These are phyloP conservation scores for Pseudogymnoascus sp. DNA, from an alignment of 2,329 filamentous ascomycete species.

Conservation along the genomic window DNA sequence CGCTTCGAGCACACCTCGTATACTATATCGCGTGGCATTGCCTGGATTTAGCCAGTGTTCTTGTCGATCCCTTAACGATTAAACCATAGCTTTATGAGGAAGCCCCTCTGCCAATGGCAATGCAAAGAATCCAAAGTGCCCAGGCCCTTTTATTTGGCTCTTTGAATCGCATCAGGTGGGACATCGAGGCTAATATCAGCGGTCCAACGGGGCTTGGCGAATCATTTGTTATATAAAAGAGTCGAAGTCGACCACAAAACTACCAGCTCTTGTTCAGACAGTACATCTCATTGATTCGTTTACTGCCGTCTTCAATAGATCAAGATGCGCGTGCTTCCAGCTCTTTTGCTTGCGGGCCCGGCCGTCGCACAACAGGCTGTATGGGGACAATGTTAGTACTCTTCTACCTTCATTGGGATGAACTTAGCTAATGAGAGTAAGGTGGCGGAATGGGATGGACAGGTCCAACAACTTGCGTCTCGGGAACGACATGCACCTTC, in stretches of 20 bases:
- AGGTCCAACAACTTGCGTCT: slow-evolving; percentile 20
- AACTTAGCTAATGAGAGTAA: background rate
- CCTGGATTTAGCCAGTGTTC: background rate
- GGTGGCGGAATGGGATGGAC: slow-evolving; percentile 15
- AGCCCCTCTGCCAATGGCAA: background rate
- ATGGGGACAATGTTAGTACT: slow-evolving; percentile 1
- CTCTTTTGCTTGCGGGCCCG: slow-evolving; percentile 1
- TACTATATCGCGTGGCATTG: background rate
- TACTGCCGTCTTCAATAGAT: background rate
- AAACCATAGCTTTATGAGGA: background rate
- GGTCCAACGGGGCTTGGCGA: background rate
- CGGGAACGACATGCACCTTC: slow-evolving; percentile 16
- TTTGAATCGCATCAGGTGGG: background rate
- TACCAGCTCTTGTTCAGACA: background rate
- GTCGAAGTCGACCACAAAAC: background rate
- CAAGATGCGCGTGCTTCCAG: slow-evolving; percentile 1
- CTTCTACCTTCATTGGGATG: background rate
- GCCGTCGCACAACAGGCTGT: background rate
- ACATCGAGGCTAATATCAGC: slow-evolving; percentile 1
- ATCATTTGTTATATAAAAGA: background rate
- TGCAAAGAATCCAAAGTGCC: background rate
- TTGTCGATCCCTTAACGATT: background rate
- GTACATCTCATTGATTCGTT: background rate
- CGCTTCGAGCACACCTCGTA: background rate
- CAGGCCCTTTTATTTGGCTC: background rate